phyloP scores from a whole-genome alignment of 192 early-diverging fungal genomes.

The Pecoramyces ruminantium region DNA sequence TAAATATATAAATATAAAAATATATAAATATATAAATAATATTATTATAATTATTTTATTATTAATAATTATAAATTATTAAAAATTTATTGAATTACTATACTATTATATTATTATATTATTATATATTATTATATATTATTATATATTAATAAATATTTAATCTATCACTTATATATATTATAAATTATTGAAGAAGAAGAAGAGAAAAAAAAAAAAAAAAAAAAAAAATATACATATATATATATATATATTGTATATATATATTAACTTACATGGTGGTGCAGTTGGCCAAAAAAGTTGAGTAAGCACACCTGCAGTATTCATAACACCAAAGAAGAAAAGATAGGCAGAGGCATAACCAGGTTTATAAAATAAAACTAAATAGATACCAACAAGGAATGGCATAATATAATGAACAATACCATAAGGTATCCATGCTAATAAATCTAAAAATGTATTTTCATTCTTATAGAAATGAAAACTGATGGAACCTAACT shows the following conservation, averaged over 20 bases:
- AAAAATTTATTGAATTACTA: too few species aligned
- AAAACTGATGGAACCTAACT: background rate
- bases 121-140: too few species aligned
- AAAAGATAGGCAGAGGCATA: conserved; percentile 28
- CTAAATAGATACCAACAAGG: conserved; percentile 22
- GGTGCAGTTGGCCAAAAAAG: conserved; percentile 44
- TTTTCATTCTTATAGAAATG: background rate
- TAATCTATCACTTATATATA: too few species aligned
- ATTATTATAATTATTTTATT: too few species aligned
- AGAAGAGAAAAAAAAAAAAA: too few species aligned
- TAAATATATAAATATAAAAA: background rate
- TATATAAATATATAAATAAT: background rate
- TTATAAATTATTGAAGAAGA: too few species aligned
- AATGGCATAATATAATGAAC: conserved; percentile 50
- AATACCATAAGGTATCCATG: conserved; percentile 61
- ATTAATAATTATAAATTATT: too few species aligned
- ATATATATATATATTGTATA: background rate
- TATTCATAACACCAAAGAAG: conserved; percentile 51
- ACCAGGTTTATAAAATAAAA: conserved; percentile 27
- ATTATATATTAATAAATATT: too few species aligned
- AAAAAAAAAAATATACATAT: too few species aligned
- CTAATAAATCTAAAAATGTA: conserved; percentile 28
- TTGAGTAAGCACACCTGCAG: conserved; percentile 50
- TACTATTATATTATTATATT: too few species aligned
- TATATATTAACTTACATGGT: conserved; percentile 29